phyloP scores from a whole-genome alignment of 108 stramenopile genomes.

The Discostella pseudostelligera region DNA sequence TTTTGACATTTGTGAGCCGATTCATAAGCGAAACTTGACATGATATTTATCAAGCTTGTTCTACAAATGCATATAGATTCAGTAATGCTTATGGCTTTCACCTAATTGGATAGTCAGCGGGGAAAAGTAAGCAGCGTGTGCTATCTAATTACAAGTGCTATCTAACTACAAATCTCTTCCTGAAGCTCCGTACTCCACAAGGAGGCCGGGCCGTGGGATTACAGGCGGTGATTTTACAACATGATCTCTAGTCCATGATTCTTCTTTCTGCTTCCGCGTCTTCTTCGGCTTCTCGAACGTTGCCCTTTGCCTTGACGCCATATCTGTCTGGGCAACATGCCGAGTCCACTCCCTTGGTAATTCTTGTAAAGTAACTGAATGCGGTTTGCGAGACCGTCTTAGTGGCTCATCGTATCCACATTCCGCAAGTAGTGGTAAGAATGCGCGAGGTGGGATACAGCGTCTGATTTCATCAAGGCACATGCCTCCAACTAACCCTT shows the following conservation, averaged over 20 bases:
- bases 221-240: constrained; percentile 15
- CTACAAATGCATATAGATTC: neutral
- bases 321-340: constrained; percentile 26
- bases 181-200: constrained; percentile 45
- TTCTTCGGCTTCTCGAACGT: constrained; percentile 22
- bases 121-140: too few relatives aligned
- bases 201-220: constrained; percentile 13
- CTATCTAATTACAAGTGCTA: too few relatives aligned
- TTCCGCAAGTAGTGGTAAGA: constrained; percentile 27
- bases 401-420: constrained; percentile 26
- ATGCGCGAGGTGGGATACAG: constrained; percentile 35
- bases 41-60: neutral
- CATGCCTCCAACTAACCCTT: constrained; percentile 61
- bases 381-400: constrained; percentile 13
- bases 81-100: neutral
- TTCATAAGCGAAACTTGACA: constrained; percentile 6
- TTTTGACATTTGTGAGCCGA: constrained; percentile 6
- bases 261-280: constrained; percentile 1
- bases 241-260: constrained; percentile 5
- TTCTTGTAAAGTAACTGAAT: constrained; percentile 38
- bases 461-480: constrained; percentile 65
- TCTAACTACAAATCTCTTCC: constrained; percentile 52
- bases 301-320: constrained; percentile 18
- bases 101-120: too few relatives aligned
- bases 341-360: constrained; percentile 52